Evolutionary conservation across 1,139 yeast genomes (phyloP), one percentile per base, ranked within the genome.

Genomic region (Taphrina wiesneri): DNA sequence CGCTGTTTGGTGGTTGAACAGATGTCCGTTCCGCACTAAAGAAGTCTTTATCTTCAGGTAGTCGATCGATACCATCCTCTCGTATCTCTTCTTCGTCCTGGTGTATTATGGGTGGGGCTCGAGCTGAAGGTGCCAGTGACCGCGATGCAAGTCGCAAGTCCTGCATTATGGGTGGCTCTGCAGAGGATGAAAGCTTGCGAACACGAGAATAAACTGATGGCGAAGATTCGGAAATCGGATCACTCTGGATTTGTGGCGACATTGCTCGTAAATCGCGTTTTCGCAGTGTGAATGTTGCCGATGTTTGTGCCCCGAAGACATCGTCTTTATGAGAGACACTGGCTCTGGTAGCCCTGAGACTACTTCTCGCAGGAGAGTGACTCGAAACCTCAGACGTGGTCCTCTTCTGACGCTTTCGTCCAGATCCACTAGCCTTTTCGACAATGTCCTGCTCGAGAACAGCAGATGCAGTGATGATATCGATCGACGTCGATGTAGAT

Each of bases 151-250:
- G 45, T 7, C 25, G 23, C 32, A 54, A n/a, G 32, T 36, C 34
- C 23, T 41, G 45, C 47, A 54, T 54, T 2, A 28, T 23, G 1
- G 56, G 56, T 15, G 59, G 59, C 7, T 54, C 59, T 13, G 56
- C 45, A 6, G 56, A 30, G 17, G 59, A 21, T 13, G 59, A 54
- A 2, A 13, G 49, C 32, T 45, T 41, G 34, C 64, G 56, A 7
- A 60, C 39, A n/a, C 64, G 64, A 9, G 57, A 26, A 30, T 49
- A 49, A 28, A 60, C 64, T n/a, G 57, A 49, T 2, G 64, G 64
- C 3, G 64, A 60, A 23, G 43, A 32, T 26, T 60, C 64, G 9
- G 64, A 60, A 5, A 51, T 36, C 15, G 56, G 64, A 17, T 60
- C 64, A 23, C 64, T 60, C 3, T 39, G 45, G 21, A 60, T 26